phyloP scores from a whole-genome alignment of 1,284 basidiomycete genomes.

The Trichosporon sp. region DNA sequence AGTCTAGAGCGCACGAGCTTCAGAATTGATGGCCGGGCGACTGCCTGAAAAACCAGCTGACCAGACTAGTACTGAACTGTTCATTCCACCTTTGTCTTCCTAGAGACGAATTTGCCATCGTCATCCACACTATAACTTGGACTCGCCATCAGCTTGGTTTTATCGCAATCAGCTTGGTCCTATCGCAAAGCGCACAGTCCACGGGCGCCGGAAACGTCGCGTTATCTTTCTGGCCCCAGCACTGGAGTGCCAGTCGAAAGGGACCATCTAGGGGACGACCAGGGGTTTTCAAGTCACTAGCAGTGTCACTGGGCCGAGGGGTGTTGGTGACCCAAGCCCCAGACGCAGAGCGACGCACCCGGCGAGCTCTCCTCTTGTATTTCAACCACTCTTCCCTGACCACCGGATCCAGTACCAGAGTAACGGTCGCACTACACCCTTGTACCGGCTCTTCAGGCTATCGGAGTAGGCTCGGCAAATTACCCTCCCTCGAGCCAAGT shows the following conservation, averaged over 20 bases:
- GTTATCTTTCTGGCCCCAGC: background rate
- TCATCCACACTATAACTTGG: background rate
- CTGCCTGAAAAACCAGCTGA: background rate
- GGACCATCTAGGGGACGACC: background rate
- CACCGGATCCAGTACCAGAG: background rate
- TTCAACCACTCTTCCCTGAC: background rate
- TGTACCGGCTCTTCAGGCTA: background rate
- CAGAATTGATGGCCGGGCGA: background rate
- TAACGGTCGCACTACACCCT: background rate
- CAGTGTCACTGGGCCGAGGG: background rate
- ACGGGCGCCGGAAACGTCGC: background rate
- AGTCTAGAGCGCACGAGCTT: background rate
- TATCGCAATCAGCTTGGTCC: background rate
- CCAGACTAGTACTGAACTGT: background rate
- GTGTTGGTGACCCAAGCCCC: background rate
- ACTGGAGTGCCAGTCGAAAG: background rate
- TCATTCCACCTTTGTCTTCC: background rate
- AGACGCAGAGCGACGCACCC: background rate
- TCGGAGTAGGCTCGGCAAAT: background rate
- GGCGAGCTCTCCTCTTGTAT: background rate
- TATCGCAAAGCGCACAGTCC: background rate
- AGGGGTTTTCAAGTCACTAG: background rate
- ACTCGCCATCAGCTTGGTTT: background rate
- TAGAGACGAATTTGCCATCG: background rate
- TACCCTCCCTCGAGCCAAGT: background rate